Conservation (phyloP, 2,329 filamentous ascomycete genomes). For the Microdochium paspali region DNA sequence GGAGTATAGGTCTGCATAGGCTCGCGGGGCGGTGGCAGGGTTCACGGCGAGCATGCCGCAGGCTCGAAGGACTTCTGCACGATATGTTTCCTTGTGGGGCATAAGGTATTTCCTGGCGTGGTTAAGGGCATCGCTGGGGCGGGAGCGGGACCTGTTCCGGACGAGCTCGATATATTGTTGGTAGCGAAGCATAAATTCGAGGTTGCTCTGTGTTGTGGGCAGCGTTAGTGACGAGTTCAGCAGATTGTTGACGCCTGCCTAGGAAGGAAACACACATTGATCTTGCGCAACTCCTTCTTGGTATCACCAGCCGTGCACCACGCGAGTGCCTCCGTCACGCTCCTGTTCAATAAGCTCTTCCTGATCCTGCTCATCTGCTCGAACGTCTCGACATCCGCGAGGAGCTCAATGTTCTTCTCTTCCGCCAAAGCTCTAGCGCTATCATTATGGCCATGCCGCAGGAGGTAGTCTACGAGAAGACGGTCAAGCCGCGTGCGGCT, state of each 20-base stretch:
- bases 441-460: slow-evolving; percentile 72
- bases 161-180: slow-evolving; percentile 95
- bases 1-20: slow-evolving; percentile 57
- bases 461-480: slow-evolving; percentile 83
- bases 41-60: slow-evolving; percentile 73
- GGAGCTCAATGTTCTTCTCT: slow-evolving; percentile 65
- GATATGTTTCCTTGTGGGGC: slow-evolving; percentile 59
- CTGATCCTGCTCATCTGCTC: slow-evolving; percentile 72
- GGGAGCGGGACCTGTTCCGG: slow-evolving; percentile 52
- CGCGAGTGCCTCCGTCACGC: slow-evolving; percentile 67
- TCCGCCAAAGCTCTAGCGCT: slow-evolving; percentile 67
- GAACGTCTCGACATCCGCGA: slow-evolving; percentile 88
- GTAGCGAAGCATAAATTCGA: slow-evolving; percentile 87
- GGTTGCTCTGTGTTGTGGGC: slow-evolving; percentile 49
- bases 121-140: slow-evolving; percentile 64
- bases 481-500: slow-evolving; percentile 72
- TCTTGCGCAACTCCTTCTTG: slow-evolving; percentile 83
- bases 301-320: slow-evolving; percentile 79
- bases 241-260: not conserved
- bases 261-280: slow-evolving; percentile 50
- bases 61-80: slow-evolving; percentile 59
- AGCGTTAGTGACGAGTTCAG: slow-evolving; percentile 5
- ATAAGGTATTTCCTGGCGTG: slow-evolving; percentile 78
- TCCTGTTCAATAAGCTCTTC: slow-evolving; percentile 58
- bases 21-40: slow-evolving; percentile 35